These are phyloP conservation scores for Glarea lozoyensis DNA, from an alignment of 495 filamentous ascomycete genomes.

Conservation along the genomic window DNA sequence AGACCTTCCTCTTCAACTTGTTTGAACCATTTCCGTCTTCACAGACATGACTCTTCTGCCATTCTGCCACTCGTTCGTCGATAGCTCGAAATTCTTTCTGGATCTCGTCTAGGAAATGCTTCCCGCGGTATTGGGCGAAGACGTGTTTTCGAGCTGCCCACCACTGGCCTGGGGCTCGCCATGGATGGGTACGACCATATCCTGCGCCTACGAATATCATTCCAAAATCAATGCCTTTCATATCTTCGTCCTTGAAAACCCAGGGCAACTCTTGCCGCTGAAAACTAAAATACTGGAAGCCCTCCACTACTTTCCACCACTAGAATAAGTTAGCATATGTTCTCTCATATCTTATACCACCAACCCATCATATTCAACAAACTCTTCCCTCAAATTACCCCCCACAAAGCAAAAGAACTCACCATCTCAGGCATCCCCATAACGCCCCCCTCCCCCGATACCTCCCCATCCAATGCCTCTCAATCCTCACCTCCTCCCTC, in stretches of 20 bases:
- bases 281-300: conserved; percentile 2
- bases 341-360: no score
- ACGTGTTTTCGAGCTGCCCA: conserved; percentile 7
- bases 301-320: neutral
- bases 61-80: conserved; percentile 1
- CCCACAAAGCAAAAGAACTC: no score
- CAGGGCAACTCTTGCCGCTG: conserved; percentile 1
- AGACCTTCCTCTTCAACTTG: conserved; percentile 1
- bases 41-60: no score
- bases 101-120: neutral
- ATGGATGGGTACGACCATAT: neutral
- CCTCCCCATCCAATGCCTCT: no score
- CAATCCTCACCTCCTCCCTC: no score
- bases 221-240: conserved; percentile 6
- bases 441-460: no score
- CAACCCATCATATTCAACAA: no score
- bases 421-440: no score
- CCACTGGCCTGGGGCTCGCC: conserved; percentile 6
- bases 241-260: neutral
- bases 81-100: no score
- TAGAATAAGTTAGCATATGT: no score
- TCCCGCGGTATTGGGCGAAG: neutral
- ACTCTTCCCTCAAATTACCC: no score
- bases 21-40: neutral
- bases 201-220: conserved; percentile 3